Conservation (phyloP, 2,329 filamentous ascomycete genomes). For the Aspergillus texensis region DNA sequence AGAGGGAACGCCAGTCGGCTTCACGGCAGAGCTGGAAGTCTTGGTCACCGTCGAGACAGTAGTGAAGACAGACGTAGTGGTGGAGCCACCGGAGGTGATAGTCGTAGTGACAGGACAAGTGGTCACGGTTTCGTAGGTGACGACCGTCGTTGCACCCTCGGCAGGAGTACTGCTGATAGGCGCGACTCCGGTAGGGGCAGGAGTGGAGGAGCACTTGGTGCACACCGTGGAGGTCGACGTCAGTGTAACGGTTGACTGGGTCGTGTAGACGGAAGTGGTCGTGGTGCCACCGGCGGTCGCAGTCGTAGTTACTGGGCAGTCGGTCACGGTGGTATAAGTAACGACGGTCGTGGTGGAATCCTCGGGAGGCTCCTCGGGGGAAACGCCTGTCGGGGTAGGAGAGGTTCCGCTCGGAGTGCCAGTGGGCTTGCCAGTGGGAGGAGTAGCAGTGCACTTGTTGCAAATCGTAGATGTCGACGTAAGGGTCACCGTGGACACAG, state of each 20-base stretch:
- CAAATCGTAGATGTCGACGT: conserved; percentile 32
- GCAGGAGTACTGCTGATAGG: conserved; percentile 10
- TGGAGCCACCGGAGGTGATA: conserved; percentile 49
- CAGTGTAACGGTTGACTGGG: conserved; percentile 13
- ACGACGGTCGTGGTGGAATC: conserved; percentile 23
- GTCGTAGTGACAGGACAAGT: conserved; percentile 37
- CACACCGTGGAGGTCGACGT: conserved; percentile 15
- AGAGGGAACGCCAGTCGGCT: conserved; percentile 5
- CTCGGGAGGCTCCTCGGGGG: conserved; percentile 3
- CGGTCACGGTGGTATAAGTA: conserved; percentile 32
- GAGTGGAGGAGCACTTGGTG: background rate
- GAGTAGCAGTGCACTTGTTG: conserved; percentile 21
- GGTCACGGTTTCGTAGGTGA: conserved; percentile 35
- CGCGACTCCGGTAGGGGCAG: conserved; percentile 5
- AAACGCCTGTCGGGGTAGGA: conserved; percentile 1
- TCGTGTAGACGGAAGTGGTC: conserved; percentile 47
- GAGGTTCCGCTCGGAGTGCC: background rate
- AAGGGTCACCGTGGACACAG: conserved; percentile 54
- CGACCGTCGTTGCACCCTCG: conserved; percentile 23
- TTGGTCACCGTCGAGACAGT: conserved; percentile 55
- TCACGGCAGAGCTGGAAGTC: conserved; percentile 23
- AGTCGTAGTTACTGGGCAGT: conserved; percentile 34
- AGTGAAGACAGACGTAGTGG: conserved; percentile 57
- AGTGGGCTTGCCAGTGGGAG: conserved; percentile 9
- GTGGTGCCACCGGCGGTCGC: conserved; percentile 50